Conservation (phyloP, 768 basidiomycete genomes). For the Tremella fuciformis region DNA sequence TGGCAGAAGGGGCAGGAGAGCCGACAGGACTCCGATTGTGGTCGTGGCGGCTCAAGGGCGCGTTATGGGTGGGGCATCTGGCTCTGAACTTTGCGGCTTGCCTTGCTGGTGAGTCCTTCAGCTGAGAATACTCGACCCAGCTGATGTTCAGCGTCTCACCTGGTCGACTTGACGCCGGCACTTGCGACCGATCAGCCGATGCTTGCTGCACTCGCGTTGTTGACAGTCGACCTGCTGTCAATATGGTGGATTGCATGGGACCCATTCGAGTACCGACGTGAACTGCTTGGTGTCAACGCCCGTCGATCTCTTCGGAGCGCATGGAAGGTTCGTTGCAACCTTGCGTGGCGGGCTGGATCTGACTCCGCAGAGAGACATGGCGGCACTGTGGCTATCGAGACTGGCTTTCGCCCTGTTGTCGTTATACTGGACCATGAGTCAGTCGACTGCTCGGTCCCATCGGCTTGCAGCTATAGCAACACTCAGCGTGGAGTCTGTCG, state of each 20-base stretch:
- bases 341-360: not conserved
- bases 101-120: constrained; percentile 55
- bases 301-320: constrained; percentile 24
- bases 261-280: constrained; percentile 64
- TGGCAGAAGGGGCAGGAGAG: constrained; percentile 54
- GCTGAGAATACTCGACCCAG: not conserved
- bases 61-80: constrained; percentile 62
- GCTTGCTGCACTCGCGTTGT: constrained; percentile 29
- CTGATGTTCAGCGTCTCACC: not conserved
- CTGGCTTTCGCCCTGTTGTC: not conserved
- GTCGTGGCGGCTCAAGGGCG: constrained; percentile 69
- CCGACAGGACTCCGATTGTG: constrained; percentile 56
- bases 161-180: not conserved
- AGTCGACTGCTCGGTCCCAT: not conserved
- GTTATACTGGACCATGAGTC: not conserved
- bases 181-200: not conserved
- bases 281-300: constrained; percentile 12
- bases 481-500: not conserved
- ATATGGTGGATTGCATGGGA: constrained; percentile 82
- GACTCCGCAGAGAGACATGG: constrained; percentile 33
- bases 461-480: not conserved
- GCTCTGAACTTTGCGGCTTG: constrained; percentile 55
- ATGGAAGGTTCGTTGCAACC: constrained; percentile 34
- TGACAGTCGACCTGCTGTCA: constrained; percentile 60
- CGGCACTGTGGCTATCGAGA: constrained; percentile 19